Evolutionary conservation across 2,329 filamentous ascomycete genomes (phyloP), one percentile per base, ranked within the genome.

Genomic region (Colletotrichum theobromicola): DNA sequence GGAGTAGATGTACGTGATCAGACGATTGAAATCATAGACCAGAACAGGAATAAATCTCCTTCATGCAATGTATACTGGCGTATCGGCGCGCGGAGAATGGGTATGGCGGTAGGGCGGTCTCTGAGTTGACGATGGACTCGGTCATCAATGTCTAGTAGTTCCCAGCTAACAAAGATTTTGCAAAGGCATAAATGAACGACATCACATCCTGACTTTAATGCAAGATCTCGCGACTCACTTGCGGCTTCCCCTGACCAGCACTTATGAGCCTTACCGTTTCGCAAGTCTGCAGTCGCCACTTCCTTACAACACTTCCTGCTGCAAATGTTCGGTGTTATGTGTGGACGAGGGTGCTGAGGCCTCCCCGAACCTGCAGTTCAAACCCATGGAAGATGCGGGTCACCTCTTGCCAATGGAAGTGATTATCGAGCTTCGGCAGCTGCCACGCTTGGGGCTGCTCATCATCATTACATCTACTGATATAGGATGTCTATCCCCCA

Each of bases 21-120:
- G n/a, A 6, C 46, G 37, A 60, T 18, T 60, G 69, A 28, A 65
- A 24, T 28, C 61, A 72, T 65, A 71, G 61, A 66, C 13, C 53
- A 71, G 72, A 62, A 57, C 26, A 64, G 57, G 68, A 63, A 67
- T 60, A 67, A 72, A 32, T 34, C 34, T 69, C 57, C 62, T 72
- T 63, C 71, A 72, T 62, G 46, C 62, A 63, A 63, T 60, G 72
- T 64, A n/a, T 37, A 63, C 28, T 30, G 68, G 72, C 62, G 68
- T 63, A 62, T 53, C 28, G 72, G 72, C 68, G 72, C 35, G 53
- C 24, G 5, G 34, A 50, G 71, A 21, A 26, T 35, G 57, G 62
- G 32, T 55, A 32, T 67, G 50, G 21, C 26, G 34, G 42, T 55
- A 18, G 42, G 61, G 26, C 12, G 62, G 57, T 37, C 16, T 21